Percentiles rank a stretch among this genome's conserved stretches.
Evolutionary conservation across 1,139 yeast genomes (phyloP).

Genomic region (Lipomyces yarrowii): DNA sequence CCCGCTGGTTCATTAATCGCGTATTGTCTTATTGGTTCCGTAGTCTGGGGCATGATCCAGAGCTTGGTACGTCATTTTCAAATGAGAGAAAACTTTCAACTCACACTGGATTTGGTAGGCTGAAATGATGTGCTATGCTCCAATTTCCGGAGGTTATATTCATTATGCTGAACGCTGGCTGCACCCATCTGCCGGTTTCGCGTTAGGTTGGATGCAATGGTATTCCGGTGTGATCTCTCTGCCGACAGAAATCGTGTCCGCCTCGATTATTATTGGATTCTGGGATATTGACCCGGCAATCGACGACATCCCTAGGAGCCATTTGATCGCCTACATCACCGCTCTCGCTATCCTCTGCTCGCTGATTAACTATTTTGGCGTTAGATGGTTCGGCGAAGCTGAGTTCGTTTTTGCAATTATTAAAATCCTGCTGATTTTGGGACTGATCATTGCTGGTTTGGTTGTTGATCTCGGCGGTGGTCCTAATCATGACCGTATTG

Average conservation of each 20-base stretch:
- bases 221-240: constrained; percentile 45
- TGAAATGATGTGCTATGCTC: constrained; percentile 52
- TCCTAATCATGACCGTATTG: constrained; percentile 46
- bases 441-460: constrained; percentile 61
- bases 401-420: constrained; percentile 65
- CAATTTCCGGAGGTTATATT: constrained; percentile 28
- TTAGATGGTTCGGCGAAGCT: constrained; percentile 58
- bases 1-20: constrained; percentile 71
- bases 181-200: constrained; percentile 45
- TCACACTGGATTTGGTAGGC: constrained; percentile 37
- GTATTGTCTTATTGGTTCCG: constrained; percentile 64
- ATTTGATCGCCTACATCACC: constrained; percentile 42
- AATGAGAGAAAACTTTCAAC: not conserved
- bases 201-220: constrained; percentile 47
- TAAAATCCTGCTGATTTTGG: constrained; percentile 53
- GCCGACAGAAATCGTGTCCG: constrained; percentile 46
- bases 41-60: constrained; percentile 67
- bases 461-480: constrained; percentile 68
- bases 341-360: constrained; percentile 41
- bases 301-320: constrained; percentile 19
- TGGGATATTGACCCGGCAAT: constrained; percentile 36
- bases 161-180: constrained; percentile 36
- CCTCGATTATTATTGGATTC: constrained; percentile 43
- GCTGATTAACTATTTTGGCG: constrained; percentile 42
- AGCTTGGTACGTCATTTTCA: constrained; percentile 48